Evolutionary conservation across 73 alveolate species (phyloP).

Genomic region (Symbiodinium natans): DNA sequence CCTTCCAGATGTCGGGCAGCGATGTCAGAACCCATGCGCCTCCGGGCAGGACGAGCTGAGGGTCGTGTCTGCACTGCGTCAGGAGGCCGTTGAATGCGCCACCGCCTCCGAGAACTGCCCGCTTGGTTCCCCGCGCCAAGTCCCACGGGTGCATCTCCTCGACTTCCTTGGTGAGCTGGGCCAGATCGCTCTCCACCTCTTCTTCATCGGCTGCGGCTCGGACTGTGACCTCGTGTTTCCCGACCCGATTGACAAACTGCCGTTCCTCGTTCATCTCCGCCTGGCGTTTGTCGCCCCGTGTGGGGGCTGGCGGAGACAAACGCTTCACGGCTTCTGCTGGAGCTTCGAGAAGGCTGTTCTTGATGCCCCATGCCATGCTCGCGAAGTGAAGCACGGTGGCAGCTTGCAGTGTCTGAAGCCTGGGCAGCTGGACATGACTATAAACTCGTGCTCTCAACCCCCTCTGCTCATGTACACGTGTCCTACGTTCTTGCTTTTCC

Average conservation of each 20-base stretch:
- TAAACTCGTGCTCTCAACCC: too few relatives aligned
- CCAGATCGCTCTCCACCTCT: not conserved
- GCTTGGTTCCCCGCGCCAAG: not conserved
- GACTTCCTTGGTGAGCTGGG: not conserved
- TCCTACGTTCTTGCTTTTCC: too few relatives aligned
- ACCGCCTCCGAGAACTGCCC: not conserved
- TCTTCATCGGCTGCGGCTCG: not conserved
- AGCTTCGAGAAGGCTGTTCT: not conserved
- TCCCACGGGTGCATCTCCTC: not conserved
- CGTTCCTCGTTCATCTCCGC: too few relatives aligned
- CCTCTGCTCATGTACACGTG: too few relatives aligned
- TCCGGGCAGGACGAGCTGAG: not conserved
- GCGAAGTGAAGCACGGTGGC: not conserved
- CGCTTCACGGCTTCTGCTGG: not conserved
- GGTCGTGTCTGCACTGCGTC: not conserved
- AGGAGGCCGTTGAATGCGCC: not conserved
- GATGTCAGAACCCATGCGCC: not conserved
- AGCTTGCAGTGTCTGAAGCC: not conserved
- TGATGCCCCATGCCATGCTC: not conserved
- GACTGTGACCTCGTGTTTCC: not conserved
- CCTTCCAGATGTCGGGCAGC: not conserved
- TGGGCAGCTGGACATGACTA: too few relatives aligned
- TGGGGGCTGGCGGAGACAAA: not conserved
- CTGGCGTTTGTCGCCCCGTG: too few relatives aligned
- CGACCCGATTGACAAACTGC: too few relatives aligned